A percentile compares a stretch with the other conserved stretches of the same genome.
phyloP scores from a whole-genome alignment of 495 filamentous ascomycete species.

The Penicillium waksmanii region DNA sequence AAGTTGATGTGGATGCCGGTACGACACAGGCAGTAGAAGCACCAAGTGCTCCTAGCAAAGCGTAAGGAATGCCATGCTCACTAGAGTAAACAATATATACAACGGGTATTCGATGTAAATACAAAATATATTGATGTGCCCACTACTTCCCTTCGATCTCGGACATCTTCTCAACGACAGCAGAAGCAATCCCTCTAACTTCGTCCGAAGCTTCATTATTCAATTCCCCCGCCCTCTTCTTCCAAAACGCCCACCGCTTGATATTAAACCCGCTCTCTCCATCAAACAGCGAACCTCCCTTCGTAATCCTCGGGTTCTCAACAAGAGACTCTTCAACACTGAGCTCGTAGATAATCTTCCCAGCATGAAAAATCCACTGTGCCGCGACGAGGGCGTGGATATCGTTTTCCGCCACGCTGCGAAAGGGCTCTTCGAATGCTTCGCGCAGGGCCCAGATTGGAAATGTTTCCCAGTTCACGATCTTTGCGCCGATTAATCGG shows the following conservation, averaged over 20 bases:
- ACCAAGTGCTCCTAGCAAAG: constrained; percentile 27
- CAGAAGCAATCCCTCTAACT: neutral
- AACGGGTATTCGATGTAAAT: neutral
- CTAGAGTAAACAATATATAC: neutral
- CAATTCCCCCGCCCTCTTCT: neutral
- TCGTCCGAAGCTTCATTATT: constrained; percentile 2
- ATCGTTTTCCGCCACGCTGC: neutral
- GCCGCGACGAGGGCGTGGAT: constrained; percentile 3
- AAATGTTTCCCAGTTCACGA: constrained; percentile 8
- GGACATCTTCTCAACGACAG: constrained; percentile 4
- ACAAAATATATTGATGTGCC: neutral
- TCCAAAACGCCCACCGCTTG: constrained; percentile 15
- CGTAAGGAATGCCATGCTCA: constrained; percentile 4
- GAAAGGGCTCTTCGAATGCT: constrained; percentile 8
- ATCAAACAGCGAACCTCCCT: constrained; percentile 7
- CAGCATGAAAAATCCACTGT: constrained; percentile 12
- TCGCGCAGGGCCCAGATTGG: constrained; percentile 13
- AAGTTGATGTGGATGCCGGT: constrained; percentile 23
- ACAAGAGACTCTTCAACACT: constrained; percentile 9
- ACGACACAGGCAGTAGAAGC: constrained; percentile 29
- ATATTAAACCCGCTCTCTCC: constrained; percentile 3
- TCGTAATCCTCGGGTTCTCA: constrained; percentile 12
- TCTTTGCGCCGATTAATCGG: constrained; percentile 4
- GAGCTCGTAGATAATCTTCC: neutral
- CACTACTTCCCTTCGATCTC: constrained; percentile 10